phyloP scores from a whole-genome alignment of 495 filamentous ascomycete species.

The Aspergillus sparsus region DNA sequence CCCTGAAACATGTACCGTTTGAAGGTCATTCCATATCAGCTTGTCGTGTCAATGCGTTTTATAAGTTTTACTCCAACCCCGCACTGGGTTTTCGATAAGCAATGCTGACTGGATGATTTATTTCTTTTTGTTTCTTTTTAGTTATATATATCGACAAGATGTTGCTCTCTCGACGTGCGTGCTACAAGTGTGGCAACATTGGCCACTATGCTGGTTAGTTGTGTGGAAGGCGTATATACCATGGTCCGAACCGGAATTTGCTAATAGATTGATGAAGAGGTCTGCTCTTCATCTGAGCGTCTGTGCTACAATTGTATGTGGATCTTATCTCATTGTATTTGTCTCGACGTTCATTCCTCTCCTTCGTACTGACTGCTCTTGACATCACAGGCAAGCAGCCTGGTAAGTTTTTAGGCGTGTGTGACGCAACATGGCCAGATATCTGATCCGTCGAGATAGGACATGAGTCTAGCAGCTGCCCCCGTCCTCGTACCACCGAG shows the following conservation, averaged over 20 bases:
- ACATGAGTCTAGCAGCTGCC: constrained; percentile 97
- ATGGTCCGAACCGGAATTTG: constrained; percentile 12
- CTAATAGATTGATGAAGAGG: constrained; percentile 58
- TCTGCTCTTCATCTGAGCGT: constrained; percentile 93
- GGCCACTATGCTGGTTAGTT: constrained; percentile 88
- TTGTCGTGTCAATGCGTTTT: constrained; percentile 5
- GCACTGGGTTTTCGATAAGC: constrained; percentile 10
- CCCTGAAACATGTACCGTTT: not conserved
- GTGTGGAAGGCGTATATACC: constrained; percentile 9
- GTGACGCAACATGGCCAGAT: constrained; percentile 21
- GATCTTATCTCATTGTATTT: constrained; percentile 10
- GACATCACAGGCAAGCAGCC: constrained; percentile 74
- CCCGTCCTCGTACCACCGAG: constrained; percentile 93
- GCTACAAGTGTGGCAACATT: constrained; percentile 99
- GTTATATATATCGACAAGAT: constrained; percentile 61
- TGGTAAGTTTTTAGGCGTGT: constrained; percentile 52
- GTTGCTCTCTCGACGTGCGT: constrained; percentile 94
- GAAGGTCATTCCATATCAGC: not conserved
- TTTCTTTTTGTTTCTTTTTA: constrained; percentile 16
- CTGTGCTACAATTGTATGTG: constrained; percentile 98
- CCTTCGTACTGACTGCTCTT: constrained; percentile 27
- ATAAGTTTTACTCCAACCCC: not conserved
- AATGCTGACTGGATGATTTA: constrained; percentile 21
- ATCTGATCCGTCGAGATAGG: constrained; percentile 57
- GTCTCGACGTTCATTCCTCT: not conserved